Evolutionary conservation across 495 filamentous ascomycete species (phyloP).

Genomic region (Penicillium atrosanguineum): DNA sequence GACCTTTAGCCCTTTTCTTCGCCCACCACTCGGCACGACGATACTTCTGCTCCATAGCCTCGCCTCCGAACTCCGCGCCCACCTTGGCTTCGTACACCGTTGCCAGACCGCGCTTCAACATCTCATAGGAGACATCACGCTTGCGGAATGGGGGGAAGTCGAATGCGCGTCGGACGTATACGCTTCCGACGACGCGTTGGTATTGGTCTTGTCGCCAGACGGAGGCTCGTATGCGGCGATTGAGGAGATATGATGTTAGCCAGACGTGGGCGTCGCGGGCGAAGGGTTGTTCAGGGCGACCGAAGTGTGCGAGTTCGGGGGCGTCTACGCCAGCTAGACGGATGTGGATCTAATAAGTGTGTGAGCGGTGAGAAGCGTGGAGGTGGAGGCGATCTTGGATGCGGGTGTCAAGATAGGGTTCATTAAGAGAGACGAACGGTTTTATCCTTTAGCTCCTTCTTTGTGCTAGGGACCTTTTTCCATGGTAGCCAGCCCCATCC

Average conservation of each 20-base stretch:
- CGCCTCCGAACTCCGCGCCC: conserved; percentile 82
- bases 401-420: background rate
- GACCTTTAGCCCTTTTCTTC: conserved; percentile 63
- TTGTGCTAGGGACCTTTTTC: conserved; percentile 66
- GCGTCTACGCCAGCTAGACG: conserved; percentile 91
- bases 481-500: conserved; percentile 90
- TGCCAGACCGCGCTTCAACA: conserved; percentile 80
- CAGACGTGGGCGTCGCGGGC: conserved; percentile 75
- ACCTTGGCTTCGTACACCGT: conserved; percentile 89
- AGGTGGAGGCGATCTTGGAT: background rate
- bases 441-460: conserved; percentile 65
- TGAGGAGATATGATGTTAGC: conserved; percentile 69
- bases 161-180: conserved; percentile 64
- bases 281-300: conserved; percentile 79
- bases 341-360: conserved; percentile 59
- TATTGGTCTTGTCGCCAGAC: conserved; percentile 88
- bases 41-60: conserved; percentile 60
- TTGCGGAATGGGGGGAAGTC: conserved; percentile 56
- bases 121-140: conserved; percentile 82
- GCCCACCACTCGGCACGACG: conserved; percentile 68
- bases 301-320: conserved; percentile 90
- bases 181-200: conserved; percentile 82
- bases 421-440: conserved; percentile 57
- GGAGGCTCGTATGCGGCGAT: conserved; percentile 72
- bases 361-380: background rate